These are phyloP conservation scores for Gryganskiella cystojenkinii DNA, from an alignment of 192 early-diverging fungal species.

Conservation along the genomic window DNA sequence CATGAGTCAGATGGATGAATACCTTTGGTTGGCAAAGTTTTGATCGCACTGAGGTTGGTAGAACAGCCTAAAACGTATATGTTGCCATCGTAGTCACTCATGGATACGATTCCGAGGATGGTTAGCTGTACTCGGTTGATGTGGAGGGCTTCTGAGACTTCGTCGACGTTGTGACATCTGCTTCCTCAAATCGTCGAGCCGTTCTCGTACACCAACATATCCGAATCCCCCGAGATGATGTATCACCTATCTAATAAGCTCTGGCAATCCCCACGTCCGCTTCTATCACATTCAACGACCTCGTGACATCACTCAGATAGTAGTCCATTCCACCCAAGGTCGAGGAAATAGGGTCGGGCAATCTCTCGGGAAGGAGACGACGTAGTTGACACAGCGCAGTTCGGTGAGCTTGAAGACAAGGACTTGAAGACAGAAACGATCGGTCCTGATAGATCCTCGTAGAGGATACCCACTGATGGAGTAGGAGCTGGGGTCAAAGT, in stretches of 20 bases:
- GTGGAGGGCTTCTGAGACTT: background rate
- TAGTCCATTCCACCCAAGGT: no score
- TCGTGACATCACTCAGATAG: no score
- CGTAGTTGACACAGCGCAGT: no score
- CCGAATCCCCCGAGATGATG: constrained; percentile 1
- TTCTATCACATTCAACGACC: constrained; percentile 11
- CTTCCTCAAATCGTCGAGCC: background rate
- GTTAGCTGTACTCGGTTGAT: constrained; percentile 6
- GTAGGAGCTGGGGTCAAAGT: no score
- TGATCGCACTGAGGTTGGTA: constrained; percentile 3
- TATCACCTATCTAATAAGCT: background rate
- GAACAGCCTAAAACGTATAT: background rate
- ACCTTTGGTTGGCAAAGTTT: background rate
- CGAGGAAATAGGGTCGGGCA: no score
- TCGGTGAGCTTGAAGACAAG: no score
- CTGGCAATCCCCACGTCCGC: constrained; percentile 9
- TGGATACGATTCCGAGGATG: constrained; percentile 3
- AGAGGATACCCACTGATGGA: no score
- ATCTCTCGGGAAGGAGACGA: no score
- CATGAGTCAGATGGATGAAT: no score
- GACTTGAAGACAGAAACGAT: no score
- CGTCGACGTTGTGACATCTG: background rate
- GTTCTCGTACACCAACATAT: constrained; percentile 8
- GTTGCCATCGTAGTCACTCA: constrained; percentile 13
- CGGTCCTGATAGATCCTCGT: no score